phyloP scores from a whole-genome alignment of 148 eudicot genomes.

The Rhododendron mucronatum region DNA sequence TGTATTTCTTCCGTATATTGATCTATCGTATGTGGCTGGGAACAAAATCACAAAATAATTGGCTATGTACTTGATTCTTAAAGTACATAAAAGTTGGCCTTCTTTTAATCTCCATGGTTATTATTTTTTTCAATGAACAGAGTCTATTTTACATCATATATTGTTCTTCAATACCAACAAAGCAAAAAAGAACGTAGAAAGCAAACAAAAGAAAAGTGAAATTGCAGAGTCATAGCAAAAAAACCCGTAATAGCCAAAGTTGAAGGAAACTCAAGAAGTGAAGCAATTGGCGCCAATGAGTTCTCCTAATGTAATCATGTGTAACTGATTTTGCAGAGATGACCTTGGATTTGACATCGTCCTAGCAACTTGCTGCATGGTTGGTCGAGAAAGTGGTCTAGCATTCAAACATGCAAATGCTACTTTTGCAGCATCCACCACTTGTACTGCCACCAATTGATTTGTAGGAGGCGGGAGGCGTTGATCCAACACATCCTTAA shows the following conservation, averaged over 20 bases:
- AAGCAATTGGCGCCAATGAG: background rate
- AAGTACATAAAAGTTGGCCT: background rate
- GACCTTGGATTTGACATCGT: background rate
- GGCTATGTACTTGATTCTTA: background rate
- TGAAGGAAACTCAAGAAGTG: background rate
- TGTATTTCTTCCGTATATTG: too few relatives aligned
- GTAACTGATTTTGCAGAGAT: background rate
- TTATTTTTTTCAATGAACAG: background rate
- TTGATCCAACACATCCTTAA: conserved; percentile 1
- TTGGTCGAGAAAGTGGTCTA: background rate
- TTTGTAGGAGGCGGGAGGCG: background rate
- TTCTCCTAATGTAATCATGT: background rate
- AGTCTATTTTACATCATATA: background rate
- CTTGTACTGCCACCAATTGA: background rate
- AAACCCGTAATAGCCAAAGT: background rate
- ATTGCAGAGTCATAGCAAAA: background rate
- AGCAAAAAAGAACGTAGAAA: too few relatives aligned
- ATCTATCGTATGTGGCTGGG: too few relatives aligned
- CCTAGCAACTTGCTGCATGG: background rate
- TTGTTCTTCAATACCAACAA: background rate
- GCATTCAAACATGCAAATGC: background rate
- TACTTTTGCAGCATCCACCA: background rate
- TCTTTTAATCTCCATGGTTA: too few relatives aligned
- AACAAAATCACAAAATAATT: too few relatives aligned
- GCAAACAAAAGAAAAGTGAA: background rate